A percentile compares a stretch with the other conserved stretches of the same genome.
Conservation (phyloP, 768 basidiomycete species). For the Podaxis sp. region DNA sequence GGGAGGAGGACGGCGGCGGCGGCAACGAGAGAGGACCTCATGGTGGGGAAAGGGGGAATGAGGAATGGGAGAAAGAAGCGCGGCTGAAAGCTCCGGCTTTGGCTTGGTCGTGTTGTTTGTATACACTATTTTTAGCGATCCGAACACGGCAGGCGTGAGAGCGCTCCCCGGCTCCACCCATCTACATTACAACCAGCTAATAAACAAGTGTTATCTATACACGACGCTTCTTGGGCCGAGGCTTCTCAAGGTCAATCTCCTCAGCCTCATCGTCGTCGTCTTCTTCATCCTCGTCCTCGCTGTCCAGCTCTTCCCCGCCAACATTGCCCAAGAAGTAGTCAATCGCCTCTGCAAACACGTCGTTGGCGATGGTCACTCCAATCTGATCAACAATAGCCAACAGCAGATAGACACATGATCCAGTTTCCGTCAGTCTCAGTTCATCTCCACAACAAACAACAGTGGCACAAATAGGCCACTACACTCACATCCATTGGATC, state of each 20-base stretch:
- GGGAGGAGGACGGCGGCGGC: conserved; percentile 35
- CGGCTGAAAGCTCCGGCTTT: background rate
- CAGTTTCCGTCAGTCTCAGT: background rate
- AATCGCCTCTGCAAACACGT: conserved; percentile 78
- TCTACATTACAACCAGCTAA: background rate
- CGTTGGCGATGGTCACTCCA: conserved; percentile 68
- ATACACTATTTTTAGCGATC: background rate
- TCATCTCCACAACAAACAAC: background rate
- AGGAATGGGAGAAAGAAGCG: conserved; percentile 18
- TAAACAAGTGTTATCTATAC: conserved; percentile 33
- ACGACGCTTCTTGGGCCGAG: conserved; percentile 71
- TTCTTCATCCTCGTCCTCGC: conserved; percentile 59
- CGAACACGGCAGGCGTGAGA: background rate
- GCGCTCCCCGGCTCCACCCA: background rate
- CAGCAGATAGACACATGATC: background rate
- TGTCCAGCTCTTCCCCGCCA: conserved; percentile 58
- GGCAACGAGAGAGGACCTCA: conserved; percentile 26
- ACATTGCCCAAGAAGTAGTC: conserved; percentile 77
- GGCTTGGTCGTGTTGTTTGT: background rate
- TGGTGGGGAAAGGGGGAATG: conserved; percentile 17
- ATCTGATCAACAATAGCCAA: conserved; percentile 41
- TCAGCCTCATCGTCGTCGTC: conserved; percentile 79
- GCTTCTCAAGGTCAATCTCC: conserved; percentile 88
- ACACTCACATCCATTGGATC: conserved; percentile 68
- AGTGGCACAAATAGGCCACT: background rate